These are phyloP conservation scores for Thielaviopsis populi DNA, from an alignment of 2,329 filamentous ascomycete species.

Conservation along the genomic window DNA sequence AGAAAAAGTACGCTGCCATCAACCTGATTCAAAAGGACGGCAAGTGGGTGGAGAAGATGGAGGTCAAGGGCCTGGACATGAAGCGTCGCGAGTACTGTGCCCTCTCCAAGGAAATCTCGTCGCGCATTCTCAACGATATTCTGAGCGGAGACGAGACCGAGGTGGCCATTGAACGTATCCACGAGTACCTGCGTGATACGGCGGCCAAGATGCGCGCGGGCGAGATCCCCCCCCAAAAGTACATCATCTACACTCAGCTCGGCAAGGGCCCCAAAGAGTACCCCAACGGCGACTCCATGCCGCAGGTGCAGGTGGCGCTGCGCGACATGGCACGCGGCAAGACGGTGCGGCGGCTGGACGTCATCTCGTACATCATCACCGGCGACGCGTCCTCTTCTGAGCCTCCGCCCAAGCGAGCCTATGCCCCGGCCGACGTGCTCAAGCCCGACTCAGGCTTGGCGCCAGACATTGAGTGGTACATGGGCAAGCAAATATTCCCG, in stretches of 20 bases:
- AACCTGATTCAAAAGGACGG: conserved; percentile 82
- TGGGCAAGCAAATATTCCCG: conserved; percentile 95
- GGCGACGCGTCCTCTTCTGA: conserved; percentile 49
- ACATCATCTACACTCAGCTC: conserved; percentile 95
- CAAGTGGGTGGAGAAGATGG: conserved; percentile 84
- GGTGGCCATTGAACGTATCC: conserved; percentile 71
- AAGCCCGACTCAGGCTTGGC: conserved; percentile 61
- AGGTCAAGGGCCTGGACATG: conserved; percentile 98
- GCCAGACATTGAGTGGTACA: conserved; percentile 93
- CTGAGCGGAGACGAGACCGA: conserved; percentile 89
- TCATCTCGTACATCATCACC: conserved; percentile 92
- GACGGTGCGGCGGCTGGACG: conserved; percentile 78
- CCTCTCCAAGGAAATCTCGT: conserved; percentile 87
- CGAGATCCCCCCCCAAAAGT: conserved; percentile 62
- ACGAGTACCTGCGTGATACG: conserved; percentile 83
- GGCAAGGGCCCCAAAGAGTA: conserved; percentile 90
- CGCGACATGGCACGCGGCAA: conserved; percentile 78
- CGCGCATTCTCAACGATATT: conserved; percentile 80
- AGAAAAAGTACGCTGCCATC: conserved; percentile 98
- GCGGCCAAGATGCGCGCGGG: conserved; percentile 73
- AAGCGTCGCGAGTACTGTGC: conserved; percentile 91
- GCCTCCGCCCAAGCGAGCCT: conserved; percentile 73
- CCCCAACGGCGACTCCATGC: conserved; percentile 88
- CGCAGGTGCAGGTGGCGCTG: conserved; percentile 88
- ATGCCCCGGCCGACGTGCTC: conserved; percentile 68